phyloP scores from a whole-genome alignment of 2,329 filamentous ascomycete species.

The Calonectria henricotiae region DNA sequence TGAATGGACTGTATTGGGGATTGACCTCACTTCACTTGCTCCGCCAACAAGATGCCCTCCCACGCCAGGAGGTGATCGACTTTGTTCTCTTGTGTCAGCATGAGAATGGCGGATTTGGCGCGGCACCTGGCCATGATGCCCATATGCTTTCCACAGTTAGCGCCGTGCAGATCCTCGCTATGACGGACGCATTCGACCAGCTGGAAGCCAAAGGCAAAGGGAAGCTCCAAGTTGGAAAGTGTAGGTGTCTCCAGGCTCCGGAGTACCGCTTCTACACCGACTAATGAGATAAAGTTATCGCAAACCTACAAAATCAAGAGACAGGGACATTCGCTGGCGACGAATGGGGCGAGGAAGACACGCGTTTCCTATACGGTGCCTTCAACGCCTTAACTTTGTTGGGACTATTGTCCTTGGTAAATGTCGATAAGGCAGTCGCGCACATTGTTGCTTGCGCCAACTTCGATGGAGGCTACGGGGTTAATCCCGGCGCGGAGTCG shows the following conservation, averaged over 20 bases:
- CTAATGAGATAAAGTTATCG: conserved; percentile 74
- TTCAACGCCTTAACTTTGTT: conserved; percentile 92
- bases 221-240: conserved; percentile 82
- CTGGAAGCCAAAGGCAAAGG: conserved; percentile 79
- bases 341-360: conserved; percentile 97
- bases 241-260: conserved; percentile 68
- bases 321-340: conserved; percentile 94
- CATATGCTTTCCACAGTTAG: conserved; percentile 98
- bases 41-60: conserved; percentile 84
- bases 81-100: conserved; percentile 98
- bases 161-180: conserved; percentile 92
- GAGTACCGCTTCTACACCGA: conserved; percentile 39
- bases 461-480: conserved; percentile 94
- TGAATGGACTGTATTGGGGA: conserved; percentile 98
- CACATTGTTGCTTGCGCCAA: conserved; percentile 90
- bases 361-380: conserved; percentile 92
- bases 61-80: conserved; percentile 85
- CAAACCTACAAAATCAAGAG: conserved; percentile 83
- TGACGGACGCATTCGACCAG: conserved; percentile 87
- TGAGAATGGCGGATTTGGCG: conserved; percentile 91
- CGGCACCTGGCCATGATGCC: conserved; percentile 93
- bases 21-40: conserved; percentile 91
- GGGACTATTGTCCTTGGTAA: conserved; percentile 79
- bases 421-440: conserved; percentile 85
- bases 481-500: conserved; percentile 91